Evolutionary conservation across 768 basidiomycete species (phyloP).

Genomic region (Dioszegia aurantiaca): DNA sequence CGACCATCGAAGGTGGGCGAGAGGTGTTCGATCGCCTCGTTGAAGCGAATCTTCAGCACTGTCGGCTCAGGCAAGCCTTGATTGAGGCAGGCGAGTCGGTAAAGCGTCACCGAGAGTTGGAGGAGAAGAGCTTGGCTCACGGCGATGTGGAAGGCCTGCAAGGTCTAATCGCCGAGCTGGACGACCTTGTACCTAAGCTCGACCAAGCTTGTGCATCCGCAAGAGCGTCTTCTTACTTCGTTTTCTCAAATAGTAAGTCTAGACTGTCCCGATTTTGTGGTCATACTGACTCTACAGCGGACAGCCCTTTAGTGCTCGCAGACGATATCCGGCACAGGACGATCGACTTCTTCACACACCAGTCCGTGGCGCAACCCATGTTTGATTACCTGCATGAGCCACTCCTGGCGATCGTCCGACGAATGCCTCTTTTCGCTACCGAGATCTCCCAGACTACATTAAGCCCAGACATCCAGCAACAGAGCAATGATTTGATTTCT

Average conservation of each 20-base stretch:
- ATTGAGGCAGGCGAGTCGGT: slow-evolving; percentile 31
- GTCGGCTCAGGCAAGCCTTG: slow-evolving; percentile 19
- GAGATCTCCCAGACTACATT: not conserved
- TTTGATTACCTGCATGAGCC: slow-evolving; percentile 50
- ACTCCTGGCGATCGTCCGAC: slow-evolving; percentile 49
- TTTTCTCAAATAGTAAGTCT: slow-evolving; percentile 31
- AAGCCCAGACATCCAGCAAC: slow-evolving; percentile 20
- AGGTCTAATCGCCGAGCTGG: slow-evolving; percentile 19
- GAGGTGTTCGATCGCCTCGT: slow-evolving; percentile 2
- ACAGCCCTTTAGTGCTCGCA: slow-evolving; percentile 10
- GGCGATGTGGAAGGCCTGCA: slow-evolving; percentile 24
- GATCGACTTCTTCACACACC: slow-evolving; percentile 11
- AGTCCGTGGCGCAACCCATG: slow-evolving; percentile 32
- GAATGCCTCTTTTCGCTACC: not conserved
- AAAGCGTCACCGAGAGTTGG: slow-evolving; percentile 29
- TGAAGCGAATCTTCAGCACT: slow-evolving; percentile 1
- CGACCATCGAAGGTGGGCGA: slow-evolving; percentile 22
- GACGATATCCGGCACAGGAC: slow-evolving; percentile 11
- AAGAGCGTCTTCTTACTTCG: slow-evolving; percentile 7
- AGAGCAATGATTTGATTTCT: slow-evolving; percentile 58
- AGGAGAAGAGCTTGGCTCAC: slow-evolving; percentile 15
- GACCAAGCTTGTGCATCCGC: slow-evolving; percentile 5
- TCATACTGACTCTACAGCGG: slow-evolving; percentile 19
- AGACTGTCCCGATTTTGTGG: not conserved
- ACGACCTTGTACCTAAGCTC: slow-evolving; percentile 16